Base-by-base conservation (phyloP, 148 eudicot species). In the Rhododendron molle region DNA sequence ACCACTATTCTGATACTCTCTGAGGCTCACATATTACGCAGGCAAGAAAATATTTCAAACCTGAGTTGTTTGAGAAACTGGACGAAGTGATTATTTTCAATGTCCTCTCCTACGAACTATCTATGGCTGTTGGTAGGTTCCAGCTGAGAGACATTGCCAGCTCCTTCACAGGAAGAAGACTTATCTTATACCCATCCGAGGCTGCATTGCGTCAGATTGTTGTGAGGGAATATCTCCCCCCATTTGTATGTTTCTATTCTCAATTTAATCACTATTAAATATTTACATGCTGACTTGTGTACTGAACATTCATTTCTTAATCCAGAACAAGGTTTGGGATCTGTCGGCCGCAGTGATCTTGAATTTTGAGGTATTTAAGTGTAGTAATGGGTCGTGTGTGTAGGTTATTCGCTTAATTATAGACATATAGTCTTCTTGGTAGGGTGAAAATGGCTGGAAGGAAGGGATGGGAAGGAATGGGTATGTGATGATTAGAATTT, bases 11-110 rank as follows among this genome's bases (percentile, higher is more conserved):
- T 71, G 38, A 71, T 71, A 28, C 2, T 15, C 23, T 76, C 23
- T 36, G 46, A 44, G 18, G 26, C 18, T 34, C 46, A 36, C 1
- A 20, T 36, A 36, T 32, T 3, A 36, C 3, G 23, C 79, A 76
- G 79, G 79, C 46, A 16, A 76, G 26, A 76, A 76, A 23, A 36
- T 40, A 20, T 18, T 76, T 38, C 79, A 76, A 36, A 76, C 46
- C n/a, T 15, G 79, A 76, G 46, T 76, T 76, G 79, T 76, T 76
- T 16, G 79, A 76, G 26, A 76, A 76, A 36, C 79, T 76, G 47
- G 47, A 76, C 20, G 79, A 76, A 15, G 79, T 76, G 79, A 36
- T 76, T 36, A 5, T 38, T 0, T 76, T 76, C 20, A 2, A 34
- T 0, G 2, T 0, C n/a, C 23, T n/a, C 9, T 21, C n/a, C n/a